phyloP scores from a whole-genome alignment of 495 filamentous ascomycete genomes.

The Penicillium salamii region DNA sequence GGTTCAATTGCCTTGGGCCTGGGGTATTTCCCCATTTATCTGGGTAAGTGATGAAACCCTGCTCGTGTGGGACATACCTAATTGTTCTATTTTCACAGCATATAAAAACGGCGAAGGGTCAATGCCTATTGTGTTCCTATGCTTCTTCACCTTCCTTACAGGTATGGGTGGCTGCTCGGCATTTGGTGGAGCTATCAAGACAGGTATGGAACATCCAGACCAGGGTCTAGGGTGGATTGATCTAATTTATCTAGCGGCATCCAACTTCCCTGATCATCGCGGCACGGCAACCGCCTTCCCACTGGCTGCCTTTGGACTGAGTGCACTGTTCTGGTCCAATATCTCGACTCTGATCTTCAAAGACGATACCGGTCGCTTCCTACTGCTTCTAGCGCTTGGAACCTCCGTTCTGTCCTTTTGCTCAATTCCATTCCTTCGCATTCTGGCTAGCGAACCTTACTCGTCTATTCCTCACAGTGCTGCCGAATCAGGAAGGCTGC shows the following conservation, averaged over 20 bases:
- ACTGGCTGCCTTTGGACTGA: constrained; percentile 87
- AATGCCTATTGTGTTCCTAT: constrained; percentile 66
- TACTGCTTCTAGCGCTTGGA: constrained; percentile 76
- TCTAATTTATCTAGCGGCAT: constrained; percentile 53
- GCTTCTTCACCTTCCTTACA: constrained; percentile 78
- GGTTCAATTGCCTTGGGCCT: constrained; percentile 67
- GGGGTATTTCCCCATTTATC: constrained; percentile 80
- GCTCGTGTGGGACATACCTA: neutral
- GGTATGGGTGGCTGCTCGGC: constrained; percentile 85
- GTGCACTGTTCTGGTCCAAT: constrained; percentile 91
- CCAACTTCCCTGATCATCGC: constrained; percentile 88
- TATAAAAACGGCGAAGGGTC: constrained; percentile 52
- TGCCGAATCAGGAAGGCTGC: constrained; percentile 57
- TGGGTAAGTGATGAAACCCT: constrained; percentile 39
- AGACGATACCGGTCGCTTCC: constrained; percentile 74
- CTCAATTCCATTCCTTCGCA: constrained; percentile 77
- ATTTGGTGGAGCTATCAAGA: constrained; percentile 83
- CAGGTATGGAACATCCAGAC: constrained; percentile 36
- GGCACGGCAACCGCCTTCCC: constrained; percentile 95
- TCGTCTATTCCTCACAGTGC: constrained; percentile 53
- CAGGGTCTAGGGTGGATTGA: neutral
- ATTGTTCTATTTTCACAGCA: constrained; percentile 38
- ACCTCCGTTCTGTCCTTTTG: constrained; percentile 71
- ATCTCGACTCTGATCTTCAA: constrained; percentile 77
- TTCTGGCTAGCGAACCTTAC: constrained; percentile 63